Percentiles rank a stretch among this genome's conserved stretches.
These are phyloP conservation scores for Auriscalpium vulgare DNA, from an alignment of 768 basidiomycete species.

Conservation along the genomic window DNA sequence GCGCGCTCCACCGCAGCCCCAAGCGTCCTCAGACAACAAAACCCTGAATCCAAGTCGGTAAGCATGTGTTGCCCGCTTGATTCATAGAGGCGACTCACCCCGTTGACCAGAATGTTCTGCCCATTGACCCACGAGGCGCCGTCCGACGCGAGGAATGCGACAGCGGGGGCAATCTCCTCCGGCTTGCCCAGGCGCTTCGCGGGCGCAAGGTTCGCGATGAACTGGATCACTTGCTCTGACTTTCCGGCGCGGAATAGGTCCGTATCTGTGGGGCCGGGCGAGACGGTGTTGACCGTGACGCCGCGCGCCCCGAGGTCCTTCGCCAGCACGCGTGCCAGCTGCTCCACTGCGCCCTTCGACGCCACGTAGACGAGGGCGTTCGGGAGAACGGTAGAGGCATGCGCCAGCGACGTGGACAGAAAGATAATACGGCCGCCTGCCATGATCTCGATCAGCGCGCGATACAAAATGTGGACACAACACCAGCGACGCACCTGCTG, in stretches of 20 bases:
- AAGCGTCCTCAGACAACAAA: background rate
- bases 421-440: constrained; percentile 48
- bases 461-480: too few species aligned
- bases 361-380: constrained; percentile 44
- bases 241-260: constrained; percentile 50
- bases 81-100: constrained; percentile 30
- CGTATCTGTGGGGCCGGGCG: constrained; percentile 50
- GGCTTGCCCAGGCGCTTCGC: constrained; percentile 37
- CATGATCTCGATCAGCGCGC: background rate
- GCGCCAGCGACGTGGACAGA: constrained; percentile 44
- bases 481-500: constrained; percentile 28
- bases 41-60: background rate
- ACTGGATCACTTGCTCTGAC: constrained; percentile 35
- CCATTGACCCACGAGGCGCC: constrained; percentile 53
- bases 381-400: constrained; percentile 34
- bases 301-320: constrained; percentile 48
- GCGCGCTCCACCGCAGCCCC: too few species aligned
- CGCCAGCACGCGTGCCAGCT: constrained; percentile 46
- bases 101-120: constrained; percentile 50
- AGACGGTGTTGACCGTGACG: constrained; percentile 50
- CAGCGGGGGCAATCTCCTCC: constrained; percentile 46
- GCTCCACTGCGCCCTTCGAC: constrained; percentile 54
- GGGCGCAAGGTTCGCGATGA: constrained; percentile 39
- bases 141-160: constrained; percentile 43
- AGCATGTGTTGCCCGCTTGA: background rate